Base-by-base conservation (phyloP, 78 protist species). In the Paratrimastix pyriformis region DNA sequence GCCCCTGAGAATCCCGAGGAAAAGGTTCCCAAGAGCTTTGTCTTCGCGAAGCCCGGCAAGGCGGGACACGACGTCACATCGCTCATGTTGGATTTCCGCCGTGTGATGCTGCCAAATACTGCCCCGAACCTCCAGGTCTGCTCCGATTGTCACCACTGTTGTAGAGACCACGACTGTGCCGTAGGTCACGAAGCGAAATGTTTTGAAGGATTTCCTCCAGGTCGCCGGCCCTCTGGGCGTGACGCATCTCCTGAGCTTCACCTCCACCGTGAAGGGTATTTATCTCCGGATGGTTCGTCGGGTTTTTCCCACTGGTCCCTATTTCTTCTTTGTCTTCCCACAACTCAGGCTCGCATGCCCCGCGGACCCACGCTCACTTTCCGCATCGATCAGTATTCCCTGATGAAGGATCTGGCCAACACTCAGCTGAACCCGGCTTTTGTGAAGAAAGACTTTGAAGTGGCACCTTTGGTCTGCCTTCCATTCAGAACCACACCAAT, bases 361-460 rank as follows among this genome's bases (percentile, higher is more conserved):
- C 76, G 80, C 6, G 93, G 93, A 4, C 93, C 93, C n/a, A 85
- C 93, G 1, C 58, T 81, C 30, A 82, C 86, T 0, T 88, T 88
- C 68, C 75, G 77, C 18, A 50, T 88, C 13, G 37, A 26, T 0
- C 45, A 71, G 32, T 88, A 73, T 60, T 74, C 89, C 24, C 43
- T 66, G 21, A 50, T 55, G 15, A 26, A n/a, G 43, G 92, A 88
- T 39, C 79, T 88, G 18, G 46, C 21, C 8, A 45, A 33, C 35
- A 32, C n/a, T 43, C 75, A 69, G 42, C 52, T 35, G 57, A 1
- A 43, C 15, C 86, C 86, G 11, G 42, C 58, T 73, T 0, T 59
- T 75, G 74, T 48, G 48, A 30, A 30, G 64, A 6, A 15, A n/a
- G 59, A n/a, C 7, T 71, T 44, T 45, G 29, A 1, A 5, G 21